Conservation (phyloP, 2,329 filamentous ascomycete genomes). For the Colletotrichum acutatum region DNA sequence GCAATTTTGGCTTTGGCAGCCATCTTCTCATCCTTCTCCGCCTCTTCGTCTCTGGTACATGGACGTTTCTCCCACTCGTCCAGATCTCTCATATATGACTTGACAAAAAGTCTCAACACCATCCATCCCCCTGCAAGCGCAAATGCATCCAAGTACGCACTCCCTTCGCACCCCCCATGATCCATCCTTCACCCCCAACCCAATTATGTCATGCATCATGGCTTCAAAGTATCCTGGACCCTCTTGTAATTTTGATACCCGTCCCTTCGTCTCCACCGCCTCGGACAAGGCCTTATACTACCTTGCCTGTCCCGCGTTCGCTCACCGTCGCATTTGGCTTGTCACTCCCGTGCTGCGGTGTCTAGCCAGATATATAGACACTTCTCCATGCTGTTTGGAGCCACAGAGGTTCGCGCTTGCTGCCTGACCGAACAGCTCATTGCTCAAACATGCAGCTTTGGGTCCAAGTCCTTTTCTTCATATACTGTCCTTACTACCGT, state of each 20-base stretch:
- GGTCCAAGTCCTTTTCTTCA: slow-evolving; percentile 28
- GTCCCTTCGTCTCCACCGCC: slow-evolving; percentile 37
- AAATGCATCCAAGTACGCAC: slow-evolving; percentile 28
- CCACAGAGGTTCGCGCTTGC: slow-evolving; percentile 34
- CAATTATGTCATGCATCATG: slow-evolving; percentile 60
- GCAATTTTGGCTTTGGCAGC: slow-evolving; percentile 22
- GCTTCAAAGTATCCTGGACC: slow-evolving; percentile 48
- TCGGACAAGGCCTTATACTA: slow-evolving; percentile 28
- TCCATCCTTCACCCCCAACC: slow-evolving; percentile 37
- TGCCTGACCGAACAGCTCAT: slow-evolving; percentile 34
- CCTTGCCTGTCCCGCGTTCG: slow-evolving; percentile 25
- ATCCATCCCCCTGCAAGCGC: slow-evolving; percentile 36
- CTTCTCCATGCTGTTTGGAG: slow-evolving; percentile 21
- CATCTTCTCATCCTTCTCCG: slow-evolving; percentile 12
- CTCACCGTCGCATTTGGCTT: slow-evolving; percentile 33
- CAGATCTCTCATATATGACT: slow-evolving; percentile 28
- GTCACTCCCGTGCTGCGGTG: slow-evolving; percentile 21
- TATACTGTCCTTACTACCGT: slow-evolving; percentile 33
- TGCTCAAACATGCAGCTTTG: slow-evolving; percentile 32
- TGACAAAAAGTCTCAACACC: slow-evolving; percentile 36
- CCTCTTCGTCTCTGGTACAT: not conserved
- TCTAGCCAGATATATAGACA: slow-evolving; percentile 35
- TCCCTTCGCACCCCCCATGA: slow-evolving; percentile 21
- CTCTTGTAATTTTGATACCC: slow-evolving; percentile 48
- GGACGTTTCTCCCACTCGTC: not conserved